Conservation (phyloP, 1,284 basidiomycete genomes). For the Naganishia sp. region DNA sequence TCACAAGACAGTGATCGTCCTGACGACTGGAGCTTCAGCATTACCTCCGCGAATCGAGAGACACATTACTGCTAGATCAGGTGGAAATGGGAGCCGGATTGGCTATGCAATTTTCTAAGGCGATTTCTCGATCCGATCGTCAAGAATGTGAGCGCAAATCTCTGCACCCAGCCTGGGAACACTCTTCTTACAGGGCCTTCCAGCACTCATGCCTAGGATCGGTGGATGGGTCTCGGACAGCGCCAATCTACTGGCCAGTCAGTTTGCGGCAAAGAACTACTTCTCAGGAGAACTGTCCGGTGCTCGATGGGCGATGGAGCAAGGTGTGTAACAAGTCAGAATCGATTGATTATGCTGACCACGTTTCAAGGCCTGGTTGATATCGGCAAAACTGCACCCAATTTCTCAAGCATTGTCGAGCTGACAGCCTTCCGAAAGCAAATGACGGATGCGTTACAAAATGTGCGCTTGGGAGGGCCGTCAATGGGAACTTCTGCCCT, state of each 20-base stretch:
- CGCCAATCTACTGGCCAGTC: slow-evolving; percentile 72
- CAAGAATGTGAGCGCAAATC: slow-evolving; percentile 63
- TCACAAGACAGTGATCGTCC: slow-evolving; percentile 24
- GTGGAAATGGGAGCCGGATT: slow-evolving; percentile 87
- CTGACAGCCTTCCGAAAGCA: slow-evolving; percentile 68
- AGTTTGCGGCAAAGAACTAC: slow-evolving; percentile 81
- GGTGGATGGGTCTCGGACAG: slow-evolving; percentile 63
- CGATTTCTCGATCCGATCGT: slow-evolving; percentile 73
- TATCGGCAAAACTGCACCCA: slow-evolving; percentile 65
- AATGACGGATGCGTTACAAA: slow-evolving; percentile 67
- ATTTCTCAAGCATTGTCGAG: slow-evolving; percentile 62
- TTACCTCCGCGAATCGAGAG: slow-evolving; percentile 75
- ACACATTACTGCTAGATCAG: slow-evolving; percentile 65
- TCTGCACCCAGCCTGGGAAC: too few species aligned
- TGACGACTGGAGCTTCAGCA: slow-evolving; percentile 58
- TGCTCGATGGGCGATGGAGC: slow-evolving; percentile 63
- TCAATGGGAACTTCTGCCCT: slow-evolving; percentile 75
- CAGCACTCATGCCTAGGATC: slow-evolving; percentile 51
- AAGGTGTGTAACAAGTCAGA: slow-evolving; percentile 38
- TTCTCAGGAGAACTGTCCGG: slow-evolving; percentile 84
- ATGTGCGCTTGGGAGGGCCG: slow-evolving; percentile 70
- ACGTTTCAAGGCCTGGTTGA: slow-evolving; percentile 55
- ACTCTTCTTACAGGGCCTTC: too few species aligned
- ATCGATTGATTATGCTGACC: background rate
- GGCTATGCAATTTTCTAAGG: slow-evolving; percentile 79